Evolutionary conservation across 192 early-diverging fungal species (phyloP).

Genomic region (Entomortierella chlamydospora): DNA sequence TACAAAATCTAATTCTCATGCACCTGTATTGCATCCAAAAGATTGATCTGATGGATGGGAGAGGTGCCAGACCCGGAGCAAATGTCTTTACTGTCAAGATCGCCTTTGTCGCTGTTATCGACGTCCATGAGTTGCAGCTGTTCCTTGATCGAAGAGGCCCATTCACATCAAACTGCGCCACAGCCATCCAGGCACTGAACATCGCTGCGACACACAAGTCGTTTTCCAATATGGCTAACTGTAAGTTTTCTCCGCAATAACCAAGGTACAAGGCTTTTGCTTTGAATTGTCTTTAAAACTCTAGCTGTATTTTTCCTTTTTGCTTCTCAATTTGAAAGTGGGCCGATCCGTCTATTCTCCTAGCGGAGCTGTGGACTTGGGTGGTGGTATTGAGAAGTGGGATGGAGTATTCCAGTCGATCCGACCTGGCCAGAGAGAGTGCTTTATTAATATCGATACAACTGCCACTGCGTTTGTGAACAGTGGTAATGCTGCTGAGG

Average conservation of each 20-base stretch:
- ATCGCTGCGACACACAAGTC: constrained; percentile 23
- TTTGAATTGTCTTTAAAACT: no score
- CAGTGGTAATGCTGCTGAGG: constrained; percentile 13
- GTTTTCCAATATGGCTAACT: constrained; percentile 13
- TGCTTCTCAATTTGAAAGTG: constrained; percentile 58
- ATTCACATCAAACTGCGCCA: constrained; percentile 16
- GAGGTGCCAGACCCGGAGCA: not conserved
- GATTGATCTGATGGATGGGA: not conserved
- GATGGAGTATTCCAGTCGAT: constrained; percentile 89
- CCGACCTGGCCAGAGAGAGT: constrained; percentile 67
- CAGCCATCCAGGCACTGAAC: constrained; percentile 33
- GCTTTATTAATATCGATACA: constrained; percentile 69
- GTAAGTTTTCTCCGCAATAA: not conserved
- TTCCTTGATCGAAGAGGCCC: constrained; percentile 14
- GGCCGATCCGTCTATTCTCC: constrained; percentile 90
- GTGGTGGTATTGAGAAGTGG: constrained; percentile 88
- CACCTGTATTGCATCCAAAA: not conserved
- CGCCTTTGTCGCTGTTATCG: constrained; percentile 2
- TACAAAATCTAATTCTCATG: not conserved
- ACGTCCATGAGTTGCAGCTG: constrained; percentile 6
- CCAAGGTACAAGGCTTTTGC: no score
- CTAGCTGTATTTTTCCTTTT: not conserved
- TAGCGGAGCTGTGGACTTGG: constrained; percentile 52
- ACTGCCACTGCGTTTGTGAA: constrained; percentile 68
- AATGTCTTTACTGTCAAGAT: constrained; percentile 39